Evolutionary conservation across 1,284 basidiomycete species (phyloP).

Genomic region (Amylostereum chailletii): DNA sequence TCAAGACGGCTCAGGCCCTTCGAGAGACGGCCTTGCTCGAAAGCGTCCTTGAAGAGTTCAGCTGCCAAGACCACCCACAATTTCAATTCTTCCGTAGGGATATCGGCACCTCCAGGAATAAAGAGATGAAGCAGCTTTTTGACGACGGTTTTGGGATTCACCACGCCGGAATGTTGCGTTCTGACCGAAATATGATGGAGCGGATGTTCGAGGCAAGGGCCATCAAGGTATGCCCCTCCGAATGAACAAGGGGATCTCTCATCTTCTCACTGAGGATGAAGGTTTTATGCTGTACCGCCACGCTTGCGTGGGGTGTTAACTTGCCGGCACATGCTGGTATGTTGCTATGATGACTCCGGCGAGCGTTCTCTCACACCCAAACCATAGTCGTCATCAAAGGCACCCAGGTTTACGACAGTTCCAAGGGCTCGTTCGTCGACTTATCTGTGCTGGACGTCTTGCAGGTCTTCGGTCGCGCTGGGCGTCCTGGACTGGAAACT

Average conservation of each 20-base stretch:
- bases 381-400: slow-evolving; percentile 94
- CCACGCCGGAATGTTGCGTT: slow-evolving; percentile 96
- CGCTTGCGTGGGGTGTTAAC: slow-evolving; percentile 99
- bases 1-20: slow-evolving; percentile 85
- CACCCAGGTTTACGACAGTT: slow-evolving; percentile 91
- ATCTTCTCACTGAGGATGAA: slow-evolving; percentile 24
- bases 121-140: slow-evolving; percentile 95
- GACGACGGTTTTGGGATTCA: slow-evolving; percentile 95
- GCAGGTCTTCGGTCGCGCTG: slow-evolving; percentile 96
- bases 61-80: slow-evolving; percentile 71
- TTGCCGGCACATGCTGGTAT: slow-evolving; percentile 93
- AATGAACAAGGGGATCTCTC: background rate
- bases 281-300: slow-evolving; percentile 98
- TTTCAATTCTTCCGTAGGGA: slow-evolving; percentile 73
- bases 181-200: slow-evolving; percentile 95
- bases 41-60: slow-evolving; percentile 71
- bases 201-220: slow-evolving; percentile 85
- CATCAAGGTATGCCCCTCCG: slow-evolving; percentile 65
- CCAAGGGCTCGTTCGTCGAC: slow-evolving; percentile 86
- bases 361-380: background rate
- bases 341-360: slow-evolving; percentile 10
- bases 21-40: slow-evolving; percentile 77
- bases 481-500: slow-evolving; percentile 90
- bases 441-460: slow-evolving; percentile 94
- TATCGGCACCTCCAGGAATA: slow-evolving; percentile 79